phyloP scores from a whole-genome alignment of 805 yeast genomes.

The Candida yuanshanica region DNA sequence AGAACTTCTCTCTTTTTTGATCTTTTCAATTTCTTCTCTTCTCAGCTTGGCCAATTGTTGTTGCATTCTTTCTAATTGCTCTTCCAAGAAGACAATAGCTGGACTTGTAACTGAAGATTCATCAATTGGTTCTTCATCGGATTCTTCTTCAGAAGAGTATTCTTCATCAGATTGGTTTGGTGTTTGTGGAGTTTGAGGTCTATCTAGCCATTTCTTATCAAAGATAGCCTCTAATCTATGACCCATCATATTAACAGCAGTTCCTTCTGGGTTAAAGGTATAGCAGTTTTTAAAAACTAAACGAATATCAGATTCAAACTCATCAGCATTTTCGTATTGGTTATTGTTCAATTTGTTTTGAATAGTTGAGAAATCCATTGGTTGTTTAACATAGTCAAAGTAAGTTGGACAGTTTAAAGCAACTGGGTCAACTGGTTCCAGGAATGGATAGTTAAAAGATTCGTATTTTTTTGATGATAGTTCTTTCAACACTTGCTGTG shows the following conservation, averaged over 20 bases:
- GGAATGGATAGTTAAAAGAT: slow-evolving; percentile 80
- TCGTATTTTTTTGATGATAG: slow-evolving; percentile 78
- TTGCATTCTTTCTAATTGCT: slow-evolving; percentile 80
- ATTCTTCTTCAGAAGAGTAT: slow-evolving; percentile 36
- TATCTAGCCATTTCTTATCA: slow-evolving; percentile 82
- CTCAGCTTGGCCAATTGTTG: slow-evolving; percentile 78
- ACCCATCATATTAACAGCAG: slow-evolving; percentile 94
- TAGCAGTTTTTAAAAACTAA: slow-evolving; percentile 87
- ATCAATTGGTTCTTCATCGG: slow-evolving; percentile 52
- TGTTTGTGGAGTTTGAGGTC: slow-evolving; percentile 57
- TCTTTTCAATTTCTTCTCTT: slow-evolving; percentile 63
- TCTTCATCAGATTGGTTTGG: slow-evolving; percentile 26
- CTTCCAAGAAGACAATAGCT: slow-evolving; percentile 84
- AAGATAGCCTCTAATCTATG: slow-evolving; percentile 83
- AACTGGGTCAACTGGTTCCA: slow-evolving; percentile 92
- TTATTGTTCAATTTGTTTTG: slow-evolving; percentile 76
- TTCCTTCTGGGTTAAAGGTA: slow-evolving; percentile 91
- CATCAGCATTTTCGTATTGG: slow-evolving; percentile 83
- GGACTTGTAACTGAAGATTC: slow-evolving; percentile 73
- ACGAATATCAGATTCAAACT: slow-evolving; percentile 77
- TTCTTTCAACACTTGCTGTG: slow-evolving; percentile 78
- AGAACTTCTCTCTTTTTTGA: slow-evolving; percentile 52
- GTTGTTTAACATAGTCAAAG: slow-evolving; percentile 77
- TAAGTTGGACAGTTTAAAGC: slow-evolving; percentile 91
- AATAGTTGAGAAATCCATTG: slow-evolving; percentile 92